These are phyloP conservation scores for Cercospora zeina DNA, from an alignment of 2,329 filamentous ascomycete species.

Conservation along the genomic window DNA sequence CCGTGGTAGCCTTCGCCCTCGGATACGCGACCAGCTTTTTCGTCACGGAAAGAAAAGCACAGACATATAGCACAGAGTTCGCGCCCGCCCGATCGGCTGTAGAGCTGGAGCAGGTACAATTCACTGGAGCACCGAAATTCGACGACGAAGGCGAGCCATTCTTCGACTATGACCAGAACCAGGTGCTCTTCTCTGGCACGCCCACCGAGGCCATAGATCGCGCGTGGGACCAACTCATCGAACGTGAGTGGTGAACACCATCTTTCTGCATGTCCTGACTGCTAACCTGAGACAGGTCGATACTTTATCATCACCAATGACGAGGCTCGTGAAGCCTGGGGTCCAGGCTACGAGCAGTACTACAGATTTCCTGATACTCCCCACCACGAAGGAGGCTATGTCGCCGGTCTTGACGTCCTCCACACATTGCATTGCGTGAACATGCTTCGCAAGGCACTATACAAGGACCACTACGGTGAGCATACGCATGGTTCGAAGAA, in stretches of 20 bases:
- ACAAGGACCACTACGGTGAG: slow-evolving; percentile 16
- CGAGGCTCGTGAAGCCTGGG: slow-evolving; percentile 27
- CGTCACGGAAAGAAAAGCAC: not conserved
- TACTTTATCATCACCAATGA: slow-evolving; percentile 29
- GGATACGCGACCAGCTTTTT: not conserved
- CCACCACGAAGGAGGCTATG: slow-evolving; percentile 22
- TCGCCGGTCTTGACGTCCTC: slow-evolving; percentile 27
- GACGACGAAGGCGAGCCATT: slow-evolving; percentile 17
- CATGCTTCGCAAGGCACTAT: slow-evolving; percentile 14
- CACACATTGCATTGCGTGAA: slow-evolving; percentile 28
- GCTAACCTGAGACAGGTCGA: slow-evolving; percentile 15
- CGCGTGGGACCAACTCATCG: slow-evolving; percentile 15
- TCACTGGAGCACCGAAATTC: slow-evolving; percentile 12
- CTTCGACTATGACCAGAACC: slow-evolving; percentile 1
- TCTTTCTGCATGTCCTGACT: not conserved
- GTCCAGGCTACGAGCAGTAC: slow-evolving; percentile 13
- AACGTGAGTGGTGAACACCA: slow-evolving; percentile 1
- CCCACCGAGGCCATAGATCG: slow-evolving; percentile 10
- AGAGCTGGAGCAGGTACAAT: slow-evolving; percentile 10
- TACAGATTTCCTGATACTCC: slow-evolving; percentile 1
- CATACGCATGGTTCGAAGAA: not conserved
- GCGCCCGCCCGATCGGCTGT: slow-evolving; percentile 3
- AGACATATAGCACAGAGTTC: slow-evolving; percentile 8
- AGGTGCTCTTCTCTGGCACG: slow-evolving; percentile 9
- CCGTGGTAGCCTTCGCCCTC: not conserved